These are phyloP conservation scores for Colletotrichum viniferum DNA, from an alignment of 2,329 filamentous ascomycete species.

Conservation along the genomic window DNA sequence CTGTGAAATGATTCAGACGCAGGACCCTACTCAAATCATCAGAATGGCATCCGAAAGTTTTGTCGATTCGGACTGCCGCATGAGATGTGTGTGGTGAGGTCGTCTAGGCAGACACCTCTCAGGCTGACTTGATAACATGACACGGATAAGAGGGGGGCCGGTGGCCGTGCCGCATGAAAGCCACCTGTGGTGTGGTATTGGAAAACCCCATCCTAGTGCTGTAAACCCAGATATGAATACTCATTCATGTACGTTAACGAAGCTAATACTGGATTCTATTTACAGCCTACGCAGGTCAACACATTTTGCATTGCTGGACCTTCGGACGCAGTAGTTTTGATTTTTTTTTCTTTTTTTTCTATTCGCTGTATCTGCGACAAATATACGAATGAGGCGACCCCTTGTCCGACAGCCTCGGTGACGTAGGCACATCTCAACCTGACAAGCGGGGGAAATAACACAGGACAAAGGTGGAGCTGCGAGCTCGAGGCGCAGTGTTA, in stretches of 20 bases:
- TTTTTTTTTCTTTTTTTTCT: slow-evolving; percentile 3
- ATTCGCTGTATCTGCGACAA: slow-evolving; percentile 12
- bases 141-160: background rate
- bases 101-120: background rate
- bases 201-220: background rate
- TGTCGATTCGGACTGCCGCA: background rate
- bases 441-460: background rate
- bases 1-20: background rate
- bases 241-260: slow-evolving; percentile 1
- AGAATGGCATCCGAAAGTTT: background rate
- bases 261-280: slow-evolving; percentile 11
- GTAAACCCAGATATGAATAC: background rate
- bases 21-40: background rate
- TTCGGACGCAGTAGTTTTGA: slow-evolving; percentile 12
- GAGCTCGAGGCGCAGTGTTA: background rate
- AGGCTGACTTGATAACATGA: background rate
- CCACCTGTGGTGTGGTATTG: background rate
- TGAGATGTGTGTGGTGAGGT: background rate
- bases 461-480: background rate
- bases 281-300: slow-evolving; percentile 18
- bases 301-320: slow-evolving; percentile 3
- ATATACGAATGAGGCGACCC: slow-evolving; percentile 5
- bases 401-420: background rate
- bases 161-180: background rate
- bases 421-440: slow-evolving; percentile 10